Conservation (phyloP, 2,329 filamentous ascomycete genomes). For the Aciculosporium take region DNA sequence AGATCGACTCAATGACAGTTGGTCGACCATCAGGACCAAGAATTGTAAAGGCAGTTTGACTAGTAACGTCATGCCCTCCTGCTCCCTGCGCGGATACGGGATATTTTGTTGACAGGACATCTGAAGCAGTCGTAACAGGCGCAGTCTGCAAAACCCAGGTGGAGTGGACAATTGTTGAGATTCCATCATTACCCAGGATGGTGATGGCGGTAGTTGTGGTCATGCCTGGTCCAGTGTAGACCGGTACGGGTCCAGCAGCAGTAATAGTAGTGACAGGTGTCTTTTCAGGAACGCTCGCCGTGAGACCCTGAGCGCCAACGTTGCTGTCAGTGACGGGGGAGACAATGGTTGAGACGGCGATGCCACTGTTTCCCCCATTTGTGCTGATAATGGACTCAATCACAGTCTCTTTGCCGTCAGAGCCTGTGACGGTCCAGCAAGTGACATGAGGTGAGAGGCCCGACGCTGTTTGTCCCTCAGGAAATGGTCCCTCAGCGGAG, state of each 20-base stretch:
- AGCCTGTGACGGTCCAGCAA: slow-evolving; percentile 10
- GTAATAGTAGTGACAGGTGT: slow-evolving; percentile 7
- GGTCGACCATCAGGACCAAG: slow-evolving; percentile 19
- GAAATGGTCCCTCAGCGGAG: slow-evolving; percentile 1
- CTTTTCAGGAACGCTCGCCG: not conserved
- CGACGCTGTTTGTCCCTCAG: not conserved
- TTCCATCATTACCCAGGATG: slow-evolving; percentile 5
- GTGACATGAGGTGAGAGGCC: slow-evolving; percentile 6
- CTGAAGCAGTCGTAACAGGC: slow-evolving; percentile 3
- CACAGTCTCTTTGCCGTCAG: slow-evolving; percentile 16
- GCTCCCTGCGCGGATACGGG: slow-evolving; percentile 4
- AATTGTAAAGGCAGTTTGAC: slow-evolving; percentile 14
- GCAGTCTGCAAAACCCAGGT: slow-evolving; percentile 5
- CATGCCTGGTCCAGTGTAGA: slow-evolving; percentile 4
- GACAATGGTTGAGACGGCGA: not conserved
- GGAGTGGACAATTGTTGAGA: slow-evolving; percentile 6
- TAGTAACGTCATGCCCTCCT: slow-evolving; percentile 6
- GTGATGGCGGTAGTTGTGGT: slow-evolving; percentile 4
- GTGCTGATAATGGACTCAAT: slow-evolving; percentile 16
- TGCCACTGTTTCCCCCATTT: not conserved
- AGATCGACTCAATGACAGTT: slow-evolving; percentile 21
- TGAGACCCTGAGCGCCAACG: slow-evolving; percentile 1
- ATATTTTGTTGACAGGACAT: slow-evolving; percentile 1
- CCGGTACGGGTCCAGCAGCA: slow-evolving; percentile 1
- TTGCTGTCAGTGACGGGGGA: slow-evolving; percentile 1